A percentile compares a stretch with the other conserved stretches of the same genome.
phyloP scores from a whole-genome alignment of 805 yeast genomes.

The Yarrowia porcina region DNA sequence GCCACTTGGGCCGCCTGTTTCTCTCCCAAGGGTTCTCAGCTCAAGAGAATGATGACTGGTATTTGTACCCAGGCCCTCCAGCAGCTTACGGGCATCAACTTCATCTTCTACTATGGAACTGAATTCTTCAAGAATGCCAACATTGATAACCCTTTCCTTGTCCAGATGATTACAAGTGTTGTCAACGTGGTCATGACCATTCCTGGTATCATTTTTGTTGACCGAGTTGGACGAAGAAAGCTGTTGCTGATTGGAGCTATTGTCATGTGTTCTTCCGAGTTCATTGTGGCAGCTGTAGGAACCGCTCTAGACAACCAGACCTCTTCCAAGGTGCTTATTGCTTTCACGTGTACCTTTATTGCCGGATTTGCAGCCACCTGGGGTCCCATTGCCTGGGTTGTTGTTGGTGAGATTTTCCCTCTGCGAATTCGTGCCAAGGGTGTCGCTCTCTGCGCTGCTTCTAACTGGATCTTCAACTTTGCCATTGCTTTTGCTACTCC shows the following conservation, averaged over 20 bases:
- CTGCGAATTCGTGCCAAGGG: slow-evolving; percentile 68
- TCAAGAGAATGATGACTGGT: slow-evolving; percentile 44
- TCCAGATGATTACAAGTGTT: slow-evolving; percentile 68
- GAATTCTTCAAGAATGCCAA: slow-evolving; percentile 73
- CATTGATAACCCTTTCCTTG: slow-evolving; percentile 58
- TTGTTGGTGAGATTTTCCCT: slow-evolving; percentile 64
- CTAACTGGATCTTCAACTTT: slow-evolving; percentile 58
- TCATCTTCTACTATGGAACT: slow-evolving; percentile 86
- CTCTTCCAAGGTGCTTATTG: slow-evolving; percentile 53
- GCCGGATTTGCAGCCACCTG: slow-evolving; percentile 54
- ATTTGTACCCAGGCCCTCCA: slow-evolving; percentile 60
- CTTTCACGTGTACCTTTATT: slow-evolving; percentile 54
- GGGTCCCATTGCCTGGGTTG: slow-evolving; percentile 60
- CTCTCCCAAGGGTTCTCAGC: slow-evolving; percentile 45
- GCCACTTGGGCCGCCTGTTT: slow-evolving; percentile 54
- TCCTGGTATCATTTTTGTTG: slow-evolving; percentile 79
- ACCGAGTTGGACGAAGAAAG: slow-evolving; percentile 73
- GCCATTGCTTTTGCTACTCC: slow-evolving; percentile 35
- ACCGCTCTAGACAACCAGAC: slow-evolving; percentile 35
- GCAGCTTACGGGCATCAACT: slow-evolving; percentile 87
- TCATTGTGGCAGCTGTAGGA: slow-evolving; percentile 61
- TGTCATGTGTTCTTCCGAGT: slow-evolving; percentile 66
- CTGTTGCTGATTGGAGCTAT: slow-evolving; percentile 64
- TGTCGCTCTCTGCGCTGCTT: slow-evolving; percentile 58
- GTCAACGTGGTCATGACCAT: slow-evolving; percentile 56